Conservation (phyloP, 2,329 filamentous ascomycete species). For the Leptodontidium sp. region DNA sequence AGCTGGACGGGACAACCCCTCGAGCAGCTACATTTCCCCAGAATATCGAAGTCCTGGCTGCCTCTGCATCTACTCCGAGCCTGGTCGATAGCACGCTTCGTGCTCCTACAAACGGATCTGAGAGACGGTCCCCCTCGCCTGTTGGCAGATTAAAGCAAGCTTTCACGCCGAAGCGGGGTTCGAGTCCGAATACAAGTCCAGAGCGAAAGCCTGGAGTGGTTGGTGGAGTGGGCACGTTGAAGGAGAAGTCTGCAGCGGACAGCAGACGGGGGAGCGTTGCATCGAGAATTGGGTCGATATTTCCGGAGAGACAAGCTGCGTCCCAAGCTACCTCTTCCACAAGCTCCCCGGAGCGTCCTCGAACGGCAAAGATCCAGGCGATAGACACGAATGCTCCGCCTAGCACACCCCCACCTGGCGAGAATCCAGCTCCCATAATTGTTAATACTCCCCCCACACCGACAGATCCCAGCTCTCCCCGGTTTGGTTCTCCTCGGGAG, state of each 20-base stretch:
- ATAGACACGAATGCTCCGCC: constrained; percentile 43
- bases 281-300: constrained; percentile 43
- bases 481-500: constrained; percentile 41
- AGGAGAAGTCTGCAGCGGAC: constrained; percentile 36
- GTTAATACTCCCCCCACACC: constrained; percentile 74
- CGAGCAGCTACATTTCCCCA: constrained; percentile 51
- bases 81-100: constrained; percentile 50
- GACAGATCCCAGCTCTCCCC: constrained; percentile 53
- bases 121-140: constrained; percentile 72
- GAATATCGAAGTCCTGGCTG: constrained; percentile 39
- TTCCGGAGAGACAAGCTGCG: constrained; percentile 40
- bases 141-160: constrained; percentile 76
- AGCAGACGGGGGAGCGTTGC: constrained; percentile 43
- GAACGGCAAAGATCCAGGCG: constrained; percentile 39
- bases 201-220: constrained; percentile 48
- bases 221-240: constrained; percentile 30
- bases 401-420: constrained; percentile 42
- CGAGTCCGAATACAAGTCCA: constrained; percentile 55
- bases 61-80: constrained; percentile 45
- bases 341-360: constrained; percentile 43
- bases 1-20: constrained; percentile 45
- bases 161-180: constrained; percentile 59
- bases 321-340: constrained; percentile 33
- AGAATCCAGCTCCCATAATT: constrained; percentile 58
- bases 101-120: constrained; percentile 53